Percentiles rank a stretch among this genome's conserved stretches.
phyloP scores from a whole-genome alignment of 768 basidiomycete species.

The Mycena sanguinolenta region DNA sequence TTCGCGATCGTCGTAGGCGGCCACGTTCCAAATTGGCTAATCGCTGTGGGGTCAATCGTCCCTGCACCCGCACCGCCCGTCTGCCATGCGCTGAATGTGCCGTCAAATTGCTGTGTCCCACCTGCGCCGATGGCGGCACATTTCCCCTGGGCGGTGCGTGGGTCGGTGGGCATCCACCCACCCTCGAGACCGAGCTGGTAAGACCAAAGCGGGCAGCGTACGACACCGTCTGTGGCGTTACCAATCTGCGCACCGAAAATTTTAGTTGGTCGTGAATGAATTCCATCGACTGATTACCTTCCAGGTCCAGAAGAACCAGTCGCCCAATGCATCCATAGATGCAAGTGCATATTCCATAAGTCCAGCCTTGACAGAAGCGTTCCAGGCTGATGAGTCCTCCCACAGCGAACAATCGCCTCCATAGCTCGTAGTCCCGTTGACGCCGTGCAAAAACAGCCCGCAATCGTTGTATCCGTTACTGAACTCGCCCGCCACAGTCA shows the following conservation, averaged over 20 bases:
- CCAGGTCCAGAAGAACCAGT: conserved; percentile 5
- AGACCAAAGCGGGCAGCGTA: conserved; percentile 75
- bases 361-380: background rate
- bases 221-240: conserved; percentile 63
- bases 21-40: background rate
- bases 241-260: conserved; percentile 60
- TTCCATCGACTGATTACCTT: background rate
- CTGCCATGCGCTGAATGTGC: conserved; percentile 64
- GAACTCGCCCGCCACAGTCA: conserved; percentile 78
- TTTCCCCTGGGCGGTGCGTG: conserved; percentile 66
- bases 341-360: background rate
- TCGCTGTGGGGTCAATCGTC: conserved; percentile 7
- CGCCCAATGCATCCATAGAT: background rate
- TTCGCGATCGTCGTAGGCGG: background rate
- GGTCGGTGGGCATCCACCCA: conserved; percentile 50
- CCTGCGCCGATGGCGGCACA: conserved; percentile 63
- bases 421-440: conserved; percentile 43
- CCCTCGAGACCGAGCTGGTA: conserved; percentile 76
- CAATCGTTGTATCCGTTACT: conserved; percentile 71
- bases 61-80: conserved; percentile 69
- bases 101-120: conserved; percentile 48
- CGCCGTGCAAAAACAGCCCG: conserved; percentile 61
- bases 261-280: background rate
- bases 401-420: conserved; percentile 48
- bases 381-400: conserved; percentile 64